These are phyloP conservation scores for Bisporella sp. DNA, from an alignment of 2,329 filamentous ascomycete species.

Conservation along the genomic window DNA sequence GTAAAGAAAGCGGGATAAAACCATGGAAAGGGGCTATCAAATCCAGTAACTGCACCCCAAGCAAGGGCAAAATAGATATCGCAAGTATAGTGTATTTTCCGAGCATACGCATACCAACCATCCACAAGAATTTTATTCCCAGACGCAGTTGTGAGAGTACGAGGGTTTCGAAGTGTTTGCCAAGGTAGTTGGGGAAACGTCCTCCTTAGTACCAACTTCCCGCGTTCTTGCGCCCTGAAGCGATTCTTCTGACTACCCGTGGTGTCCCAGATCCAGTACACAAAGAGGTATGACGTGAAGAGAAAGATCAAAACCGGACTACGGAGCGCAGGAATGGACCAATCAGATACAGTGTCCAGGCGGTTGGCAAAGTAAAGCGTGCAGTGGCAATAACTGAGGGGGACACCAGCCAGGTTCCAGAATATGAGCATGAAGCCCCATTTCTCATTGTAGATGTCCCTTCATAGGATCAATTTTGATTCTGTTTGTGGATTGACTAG, in stretches of 20 bases:
- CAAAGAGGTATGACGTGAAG: slow-evolving; percentile 67
- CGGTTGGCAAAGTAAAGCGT: slow-evolving; percentile 86
- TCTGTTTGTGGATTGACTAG: not conserved
- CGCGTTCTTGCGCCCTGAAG: slow-evolving; percentile 74
- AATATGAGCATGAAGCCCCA: slow-evolving; percentile 98
- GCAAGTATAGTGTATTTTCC: slow-evolving; percentile 77
- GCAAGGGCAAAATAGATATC: slow-evolving; percentile 70
- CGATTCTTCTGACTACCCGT: slow-evolving; percentile 91
- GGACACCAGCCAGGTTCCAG: slow-evolving; percentile 92
- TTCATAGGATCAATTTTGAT: not conserved
- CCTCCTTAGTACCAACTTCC: slow-evolving; percentile 61
- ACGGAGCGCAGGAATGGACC: slow-evolving; percentile 40
- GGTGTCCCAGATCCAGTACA: slow-evolving; percentile 91
- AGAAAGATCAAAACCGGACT: slow-evolving; percentile 57
- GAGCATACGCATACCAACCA: slow-evolving; percentile 77
- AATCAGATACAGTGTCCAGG: slow-evolving; percentile 59
- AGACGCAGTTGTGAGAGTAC: slow-evolving; percentile 64
- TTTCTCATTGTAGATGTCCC: slow-evolving; percentile 95
- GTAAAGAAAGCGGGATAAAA: slow-evolving; percentile 81
- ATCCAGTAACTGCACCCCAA: slow-evolving; percentile 76
- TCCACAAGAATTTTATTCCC: slow-evolving; percentile 75
- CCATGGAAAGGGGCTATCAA: slow-evolving; percentile 78
- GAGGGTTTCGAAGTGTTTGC: slow-evolving; percentile 75
- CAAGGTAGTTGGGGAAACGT: slow-evolving; percentile 89
- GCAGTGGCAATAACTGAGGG: slow-evolving; percentile 88